Evolutionary conservation across 352 stramenopile species (phyloP), one percentile per base, ranked within the genome.

Genomic region (Globisporangium takayamanum): DNA sequence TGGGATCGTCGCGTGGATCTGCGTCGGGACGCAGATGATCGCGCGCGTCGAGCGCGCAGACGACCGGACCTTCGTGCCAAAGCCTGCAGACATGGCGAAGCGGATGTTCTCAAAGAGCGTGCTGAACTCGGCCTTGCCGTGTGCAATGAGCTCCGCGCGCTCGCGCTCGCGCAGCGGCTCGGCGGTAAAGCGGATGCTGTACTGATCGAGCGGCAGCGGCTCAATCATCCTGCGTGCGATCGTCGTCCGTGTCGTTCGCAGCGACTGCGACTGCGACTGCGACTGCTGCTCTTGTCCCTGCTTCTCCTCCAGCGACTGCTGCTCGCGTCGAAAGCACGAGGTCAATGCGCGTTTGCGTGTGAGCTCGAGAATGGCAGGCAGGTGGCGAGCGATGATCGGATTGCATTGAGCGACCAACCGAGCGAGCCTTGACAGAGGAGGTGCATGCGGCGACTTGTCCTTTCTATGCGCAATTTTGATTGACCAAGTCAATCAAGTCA

Each of bases 31-130:
- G 58, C 68, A 83, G 10, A 85, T 70, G 18, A 70, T 85, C 44
- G 74, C 77, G 42, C 77, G 73, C 46, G 77, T 87, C 15, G 74
- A 82, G 45, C 70, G 70, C 3, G 69, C 67, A 22, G 77, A 80
- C 5, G 69, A 74, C 44, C 63, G 74, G 45, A 85, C 69, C 39
- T 85, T 73, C n/a, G 73, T 78, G 37, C 67, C 70, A 58, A 81
- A 77, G 15, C 73, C 73, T 30, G 71, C 68, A 11, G 61, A 62
- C 44, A 68, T 61, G 42, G 69, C 62, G 42, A 79, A 73, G 22
- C 67, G 70, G 30, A 82, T 67, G 63, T 69, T 78, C 55, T 66
- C 58, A 64, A 79, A 78, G 30, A 82, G 66, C n/a, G 56, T 55
- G 22, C 30, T 26, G 22, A 64, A 67, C 50, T 76, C 72, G 63